Evolutionary conservation across 2,329 filamentous ascomycete genomes (phyloP).

Genomic region (Pleoardoris graminearum): DNA sequence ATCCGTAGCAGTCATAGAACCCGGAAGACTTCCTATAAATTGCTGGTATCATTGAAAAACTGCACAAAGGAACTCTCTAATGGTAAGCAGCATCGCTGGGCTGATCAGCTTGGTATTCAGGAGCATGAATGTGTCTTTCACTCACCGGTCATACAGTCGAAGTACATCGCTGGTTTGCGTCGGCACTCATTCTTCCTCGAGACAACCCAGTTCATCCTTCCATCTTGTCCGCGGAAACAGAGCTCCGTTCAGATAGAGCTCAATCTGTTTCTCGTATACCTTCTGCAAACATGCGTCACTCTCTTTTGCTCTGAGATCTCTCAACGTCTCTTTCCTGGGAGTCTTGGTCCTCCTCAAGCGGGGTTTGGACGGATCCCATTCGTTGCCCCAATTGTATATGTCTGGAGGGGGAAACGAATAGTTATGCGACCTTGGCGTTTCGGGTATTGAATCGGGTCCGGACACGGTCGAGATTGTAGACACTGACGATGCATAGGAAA

Average conservation of each 20-base stretch:
- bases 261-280: constrained; percentile 35
- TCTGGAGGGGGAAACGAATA: constrained; percentile 15
- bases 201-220: not conserved
- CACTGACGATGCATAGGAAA: constrained; percentile 17
- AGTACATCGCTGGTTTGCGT: not conserved
- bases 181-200: constrained; percentile 5
- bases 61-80: too few relatives aligned
- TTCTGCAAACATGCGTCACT: constrained; percentile 40
- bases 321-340: constrained; percentile 35
- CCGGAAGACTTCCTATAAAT: too few relatives aligned
- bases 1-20: too few relatives aligned
- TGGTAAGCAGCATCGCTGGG: not conserved
- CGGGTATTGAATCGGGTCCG: constrained; percentile 18
- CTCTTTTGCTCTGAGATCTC: constrained; percentile 38
- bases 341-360: constrained; percentile 24
- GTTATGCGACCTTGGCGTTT: constrained; percentile 13
- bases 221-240: constrained; percentile 18
- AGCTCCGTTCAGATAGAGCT: constrained; percentile 34
- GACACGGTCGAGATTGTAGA: constrained; percentile 24
- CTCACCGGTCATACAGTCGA: not conserved
- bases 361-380: constrained; percentile 16
- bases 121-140: not conserved
- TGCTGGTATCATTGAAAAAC: too few relatives aligned
- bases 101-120: not conserved
- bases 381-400: constrained; percentile 6